A percentile compares a stretch with the other conserved stretches of the same genome.
phyloP scores from a whole-genome alignment of 306 rosid genomes.

The Herpetospermum pedunculosum region DNA sequence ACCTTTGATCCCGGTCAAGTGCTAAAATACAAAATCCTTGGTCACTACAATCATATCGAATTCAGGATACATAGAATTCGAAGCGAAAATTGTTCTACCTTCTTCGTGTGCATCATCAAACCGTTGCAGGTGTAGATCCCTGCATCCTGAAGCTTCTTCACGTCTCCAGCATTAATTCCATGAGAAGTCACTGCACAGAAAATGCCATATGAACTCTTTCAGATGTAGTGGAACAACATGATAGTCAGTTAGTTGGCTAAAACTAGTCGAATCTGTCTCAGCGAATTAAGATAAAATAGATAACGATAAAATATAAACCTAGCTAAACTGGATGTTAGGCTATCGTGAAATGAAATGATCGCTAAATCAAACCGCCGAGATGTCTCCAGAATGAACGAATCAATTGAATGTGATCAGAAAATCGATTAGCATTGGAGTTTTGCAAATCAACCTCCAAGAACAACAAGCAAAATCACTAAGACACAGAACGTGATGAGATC shows the following conservation, averaged over 20 bases:
- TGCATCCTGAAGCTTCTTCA: conserved; percentile 96
- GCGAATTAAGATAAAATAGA: neutral
- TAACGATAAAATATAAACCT: neutral
- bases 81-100: conserved; percentile 31
- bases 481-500: neutral
- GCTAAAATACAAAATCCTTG: conserved; percentile 24
- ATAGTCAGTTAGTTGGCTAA: neutral
- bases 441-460: neutral
- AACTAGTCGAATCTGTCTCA: neutral
- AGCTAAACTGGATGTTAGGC: neutral
- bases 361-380: neutral
- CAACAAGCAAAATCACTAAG: neutral
- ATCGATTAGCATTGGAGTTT: neutral
- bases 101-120: conserved; percentile 96
- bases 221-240: neutral
- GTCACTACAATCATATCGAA: neutral
- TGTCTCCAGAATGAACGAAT: neutral
- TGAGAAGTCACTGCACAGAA: conserved; percentile 68
- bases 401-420: neutral
- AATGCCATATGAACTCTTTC: neutral
- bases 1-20: conserved; percentile 91
- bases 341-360: neutral
- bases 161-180: conserved; percentile 95
- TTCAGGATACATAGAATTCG: neutral
- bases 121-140: conserved; percentile 97